phyloP scores from a whole-genome alignment of 2,329 filamentous ascomycete genomes.

The Sporothrix euskadiensis region DNA sequence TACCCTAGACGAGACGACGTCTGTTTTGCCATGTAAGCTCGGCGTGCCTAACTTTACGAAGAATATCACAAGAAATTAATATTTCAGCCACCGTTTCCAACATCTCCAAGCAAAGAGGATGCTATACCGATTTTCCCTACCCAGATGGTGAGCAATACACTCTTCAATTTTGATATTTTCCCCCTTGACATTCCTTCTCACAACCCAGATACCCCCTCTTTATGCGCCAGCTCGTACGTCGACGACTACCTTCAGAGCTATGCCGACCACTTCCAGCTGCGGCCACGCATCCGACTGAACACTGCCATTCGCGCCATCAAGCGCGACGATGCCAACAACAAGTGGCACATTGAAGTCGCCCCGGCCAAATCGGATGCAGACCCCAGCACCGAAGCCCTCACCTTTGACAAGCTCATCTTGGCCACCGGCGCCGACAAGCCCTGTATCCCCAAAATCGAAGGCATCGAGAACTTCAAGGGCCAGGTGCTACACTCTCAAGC shows the following conservation, averaged over 20 bases:
- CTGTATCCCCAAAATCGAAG: background rate
- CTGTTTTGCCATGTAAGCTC: slow-evolving; percentile 39
- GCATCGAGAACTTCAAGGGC: background rate
- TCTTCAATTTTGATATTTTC: background rate
- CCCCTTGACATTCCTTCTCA: background rate
- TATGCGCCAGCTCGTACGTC: slow-evolving; percentile 6
- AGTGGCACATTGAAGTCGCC: background rate
- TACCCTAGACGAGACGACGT: slow-evolving; percentile 40
- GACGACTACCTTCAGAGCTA: slow-evolving; percentile 16
- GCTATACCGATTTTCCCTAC: slow-evolving; percentile 11
- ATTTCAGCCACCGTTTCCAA: background rate
- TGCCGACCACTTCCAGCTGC: slow-evolving; percentile 13
- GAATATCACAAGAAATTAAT: background rate
- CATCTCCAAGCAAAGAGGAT: slow-evolving; percentile 6
- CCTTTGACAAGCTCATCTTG: background rate
- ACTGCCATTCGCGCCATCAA: background rate
- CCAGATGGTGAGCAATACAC: background rate
- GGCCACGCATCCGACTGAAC: background rate
- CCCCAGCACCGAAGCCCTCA: background rate
- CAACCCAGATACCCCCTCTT: background rate
- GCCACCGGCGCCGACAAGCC: background rate
- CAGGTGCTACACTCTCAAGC: background rate
- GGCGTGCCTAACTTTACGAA: background rate
- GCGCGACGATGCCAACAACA: slow-evolving; percentile 7
- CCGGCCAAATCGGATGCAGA: background rate